Evolutionary conservation across 1,284 basidiomycete genomes (phyloP), one percentile per base, ranked within the genome.

Genomic region (Ceratorhiza oryzae-sativae): DNA sequence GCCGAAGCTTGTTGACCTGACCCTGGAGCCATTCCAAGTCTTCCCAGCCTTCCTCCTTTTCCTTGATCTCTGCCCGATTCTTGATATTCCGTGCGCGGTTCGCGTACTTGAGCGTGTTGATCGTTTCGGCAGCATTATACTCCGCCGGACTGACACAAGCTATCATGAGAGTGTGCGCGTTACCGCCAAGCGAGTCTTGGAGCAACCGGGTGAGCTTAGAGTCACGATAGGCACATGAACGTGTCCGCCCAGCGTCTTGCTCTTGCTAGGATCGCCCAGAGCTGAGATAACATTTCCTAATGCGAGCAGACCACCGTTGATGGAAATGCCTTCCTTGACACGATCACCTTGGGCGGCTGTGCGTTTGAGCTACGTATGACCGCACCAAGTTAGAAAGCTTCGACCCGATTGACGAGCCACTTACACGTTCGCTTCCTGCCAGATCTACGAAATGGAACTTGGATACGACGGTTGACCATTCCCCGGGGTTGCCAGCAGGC

Each of bases 361-460:
- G 68, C 96, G 88, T 83, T 98, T 96, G 71, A 98, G 85, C 88
- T 94, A 72, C n/a, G n/a, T n/a, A 39, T 39, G 30, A 20, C 41
- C 32, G 75, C 68, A 76, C 71, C 12, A 71, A 75, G 71, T 76
- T n/a, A 42, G 65, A 53, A 68, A 73, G 56, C 68, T 75, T 51
- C 12, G 75, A 55, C 65, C 27, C 59, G 36, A 23, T 67, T 55
- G 70, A 48, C 56, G 62, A 72, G 68, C 63, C 75, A 83, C 88
- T 79, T 79, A 94, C 91, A 77, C 97, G 85, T 83, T 99, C 97
- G 39, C 94, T 97, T 62, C 97, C 97, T 30, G 97, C 97, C 75
- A 99, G 82, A 82, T 99, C 97, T 60, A 99, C 97, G 79, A 98
- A 98, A 82, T 99, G 97, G 82, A 98, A 98, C 80, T 99, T 99